These are phyloP conservation scores for Ceratocystis colombiana DNA, from an alignment of 2,329 filamentous ascomycete genomes.

Conservation along the genomic window DNA sequence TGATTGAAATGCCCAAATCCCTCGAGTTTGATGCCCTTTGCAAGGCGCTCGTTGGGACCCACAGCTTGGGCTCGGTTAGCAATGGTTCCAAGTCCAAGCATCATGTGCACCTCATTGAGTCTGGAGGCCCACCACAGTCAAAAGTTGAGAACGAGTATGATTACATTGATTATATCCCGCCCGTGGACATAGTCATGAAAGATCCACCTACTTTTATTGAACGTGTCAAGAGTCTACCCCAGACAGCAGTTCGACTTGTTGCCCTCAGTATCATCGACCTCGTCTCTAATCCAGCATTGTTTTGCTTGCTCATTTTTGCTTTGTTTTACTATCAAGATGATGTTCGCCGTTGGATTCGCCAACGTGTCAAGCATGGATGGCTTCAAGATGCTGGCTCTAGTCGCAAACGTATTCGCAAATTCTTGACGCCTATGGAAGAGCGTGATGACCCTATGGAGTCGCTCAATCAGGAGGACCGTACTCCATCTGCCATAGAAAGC, in stretches of 20 bases:
- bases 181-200: conserved; percentile 26
- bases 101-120: conserved; percentile 35
- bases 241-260: conserved; percentile 34
- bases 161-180: conserved; percentile 31
- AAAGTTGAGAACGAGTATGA: conserved; percentile 29
- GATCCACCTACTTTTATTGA: conserved; percentile 40
- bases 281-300: conserved; percentile 45
- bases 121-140: conserved; percentile 28
- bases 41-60: conserved; percentile 60
- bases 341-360: conserved; percentile 32
- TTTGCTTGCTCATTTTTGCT: conserved; percentile 38
- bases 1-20: conserved; percentile 36
- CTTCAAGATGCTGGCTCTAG: conserved; percentile 21
- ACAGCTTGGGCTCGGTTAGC: conserved; percentile 44
- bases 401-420: conserved; percentile 21
- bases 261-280: conserved; percentile 41
- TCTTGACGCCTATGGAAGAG: conserved; percentile 23
- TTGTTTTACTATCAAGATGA: conserved; percentile 41
- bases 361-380: conserved; percentile 19
- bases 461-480: background rate
- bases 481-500: background rate
- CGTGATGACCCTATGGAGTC: conserved; percentile 20
- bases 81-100: conserved; percentile 30
- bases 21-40: conserved; percentile 39
- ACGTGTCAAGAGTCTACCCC: conserved; percentile 43